Evolutionary conservation across 1,284 basidiomycete species (phyloP).

Genomic region (Leccinum subrobustum): DNA sequence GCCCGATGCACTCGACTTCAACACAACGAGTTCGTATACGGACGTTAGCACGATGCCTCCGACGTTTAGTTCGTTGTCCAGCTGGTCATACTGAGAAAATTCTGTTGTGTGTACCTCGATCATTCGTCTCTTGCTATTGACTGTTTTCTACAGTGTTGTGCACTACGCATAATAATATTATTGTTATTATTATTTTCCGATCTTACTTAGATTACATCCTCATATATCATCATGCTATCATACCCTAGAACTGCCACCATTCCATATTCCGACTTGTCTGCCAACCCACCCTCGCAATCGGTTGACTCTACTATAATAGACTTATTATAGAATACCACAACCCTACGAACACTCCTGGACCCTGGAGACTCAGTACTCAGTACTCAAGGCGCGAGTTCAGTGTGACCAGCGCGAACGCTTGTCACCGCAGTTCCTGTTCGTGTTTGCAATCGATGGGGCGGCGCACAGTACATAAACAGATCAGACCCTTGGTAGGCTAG

Average conservation of each 20-base stretch:
- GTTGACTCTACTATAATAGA: not conserved
- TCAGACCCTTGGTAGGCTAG: no score
- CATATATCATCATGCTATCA: not conserved
- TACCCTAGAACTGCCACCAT: not conserved
- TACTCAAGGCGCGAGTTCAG: no score
- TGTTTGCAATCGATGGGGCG: no score
- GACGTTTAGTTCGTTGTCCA: constrained; percentile 12
- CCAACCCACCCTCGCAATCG: not conserved
- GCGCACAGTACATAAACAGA: no score
- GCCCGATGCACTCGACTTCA: not conserved
- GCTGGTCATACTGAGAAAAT: constrained; percentile 1
- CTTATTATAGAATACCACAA: not conserved
- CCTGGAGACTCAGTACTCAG: no score
- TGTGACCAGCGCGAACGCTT: no score
- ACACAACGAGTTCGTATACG: constrained; percentile 5
- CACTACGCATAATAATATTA: not conserved
- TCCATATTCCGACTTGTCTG: not conserved
- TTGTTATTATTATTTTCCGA: not conserved
- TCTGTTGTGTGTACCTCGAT: constrained; percentile 2
- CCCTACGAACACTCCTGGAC: no score
- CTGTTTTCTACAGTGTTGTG: not conserved
- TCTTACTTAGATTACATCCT: not conserved
- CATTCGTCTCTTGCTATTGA: not conserved
- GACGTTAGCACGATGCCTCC: constrained; percentile 21
- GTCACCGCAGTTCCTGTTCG: no score